These are phyloP conservation scores for Komagataella kurtzmanii DNA, from an alignment of 805 yeast species.

Conservation along the genomic window DNA sequence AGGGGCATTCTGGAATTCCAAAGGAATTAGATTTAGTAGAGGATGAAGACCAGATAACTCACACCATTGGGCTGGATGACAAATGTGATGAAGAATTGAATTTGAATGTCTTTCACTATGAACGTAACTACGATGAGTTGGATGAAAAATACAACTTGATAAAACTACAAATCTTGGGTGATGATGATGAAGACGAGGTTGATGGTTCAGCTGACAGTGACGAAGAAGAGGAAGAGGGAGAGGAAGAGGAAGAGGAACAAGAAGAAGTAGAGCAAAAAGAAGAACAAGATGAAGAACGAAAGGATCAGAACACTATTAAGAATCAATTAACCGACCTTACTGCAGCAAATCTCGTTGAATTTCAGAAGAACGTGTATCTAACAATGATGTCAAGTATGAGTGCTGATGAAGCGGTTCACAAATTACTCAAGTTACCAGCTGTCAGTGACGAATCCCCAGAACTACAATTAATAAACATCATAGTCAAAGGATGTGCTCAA, in stretches of 20 bases:
- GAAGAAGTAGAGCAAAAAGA: slow-evolving; percentile 27
- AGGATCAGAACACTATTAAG: slow-evolving; percentile 9
- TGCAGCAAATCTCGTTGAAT: slow-evolving; percentile 43
- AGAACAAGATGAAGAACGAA: slow-evolving; percentile 55
- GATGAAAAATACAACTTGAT: slow-evolving; percentile 34
- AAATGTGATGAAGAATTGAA: slow-evolving; percentile 28
- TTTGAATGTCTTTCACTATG: slow-evolving; percentile 35
- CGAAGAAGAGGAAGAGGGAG: slow-evolving; percentile 11
- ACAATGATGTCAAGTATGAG: slow-evolving; percentile 84
- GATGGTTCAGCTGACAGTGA: slow-evolving; percentile 10
- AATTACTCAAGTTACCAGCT: slow-evolving; percentile 40
- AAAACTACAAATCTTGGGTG: slow-evolving; percentile 32
- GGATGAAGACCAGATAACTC: slow-evolving; percentile 46
- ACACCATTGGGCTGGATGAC: slow-evolving; percentile 41
- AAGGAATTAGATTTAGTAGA: slow-evolving; percentile 47
- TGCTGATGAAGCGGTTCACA: slow-evolving; percentile 87
- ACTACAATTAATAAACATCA: slow-evolving; percentile 50
- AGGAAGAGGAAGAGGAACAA: slow-evolving; percentile 27
- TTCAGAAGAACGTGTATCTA: slow-evolving; percentile 67
- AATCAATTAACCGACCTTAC: slow-evolving; percentile 51
- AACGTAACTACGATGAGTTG: slow-evolving; percentile 31
- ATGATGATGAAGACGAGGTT: slow-evolving; percentile 8
- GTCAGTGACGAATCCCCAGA: slow-evolving; percentile 28
- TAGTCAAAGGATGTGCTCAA: slow-evolving; percentile 72
- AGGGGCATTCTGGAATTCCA: slow-evolving; percentile 23